Evolutionary conservation across 179 eudicot genomes (phyloP), one percentile per base, ranked within the genome.

Genomic region (Pouteria campechiana): DNA sequence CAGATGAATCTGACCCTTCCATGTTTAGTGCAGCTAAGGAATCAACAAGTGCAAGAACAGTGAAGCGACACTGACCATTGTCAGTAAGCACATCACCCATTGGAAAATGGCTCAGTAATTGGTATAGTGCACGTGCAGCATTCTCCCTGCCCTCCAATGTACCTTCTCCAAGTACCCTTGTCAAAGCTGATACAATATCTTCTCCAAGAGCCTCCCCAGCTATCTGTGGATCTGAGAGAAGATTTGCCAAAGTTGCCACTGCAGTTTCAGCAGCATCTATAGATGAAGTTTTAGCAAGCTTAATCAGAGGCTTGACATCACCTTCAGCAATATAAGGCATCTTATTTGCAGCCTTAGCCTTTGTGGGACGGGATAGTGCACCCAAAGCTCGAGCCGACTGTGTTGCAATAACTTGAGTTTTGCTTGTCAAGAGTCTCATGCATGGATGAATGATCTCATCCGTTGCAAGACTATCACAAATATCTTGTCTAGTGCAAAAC

Each of bases 351-450:
- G 75, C 50, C 54, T 57, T 76, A n/a, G 64, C 39, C 61, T 62
- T 76, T 41, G 69, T 64, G 16, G 70, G 78, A 58, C 86, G 67
- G n/a, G 83, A 73, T 44, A 84, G 62, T 57, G 81, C 90, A 59
- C 86, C 79, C 48, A 84, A 68, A 29, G 76, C 90, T 55, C 90
- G 69, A 54, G 94, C 94, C 40, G 94, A 79, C 46, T 83, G 76
- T 45, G 90, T 67, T n/a, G 81, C 90, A 57, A 79, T 72, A 57
- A 62, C 73, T 59, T 69, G 83, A 39, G 78, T 63, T 42, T 74
- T 81, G 60, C 90, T 81, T 18, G 78, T 59, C 70, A 84, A 71
- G 43, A 84, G 86, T 67, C 81, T 81, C 75, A 76, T 74, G 68
- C 81, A 84, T 14, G 76, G 76, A 48, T 69, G 68, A 45, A 84